These are phyloP conservation scores for Phytophthora pseudosyringae DNA, from an alignment of 352 stramenopile genomes.

Conservation along the genomic window DNA sequence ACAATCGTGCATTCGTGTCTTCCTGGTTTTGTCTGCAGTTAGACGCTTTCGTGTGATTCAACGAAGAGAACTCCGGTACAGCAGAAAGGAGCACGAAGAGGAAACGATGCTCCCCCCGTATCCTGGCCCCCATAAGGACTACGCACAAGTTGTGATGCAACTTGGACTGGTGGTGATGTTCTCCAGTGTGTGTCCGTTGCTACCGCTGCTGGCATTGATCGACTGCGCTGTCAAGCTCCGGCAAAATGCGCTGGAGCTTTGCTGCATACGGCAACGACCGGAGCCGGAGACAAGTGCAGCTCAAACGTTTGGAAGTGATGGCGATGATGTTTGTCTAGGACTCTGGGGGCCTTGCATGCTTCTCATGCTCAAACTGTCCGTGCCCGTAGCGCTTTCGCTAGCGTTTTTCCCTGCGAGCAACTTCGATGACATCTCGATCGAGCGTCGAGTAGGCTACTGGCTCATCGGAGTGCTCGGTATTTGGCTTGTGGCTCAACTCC, in stretches of 20 bases:
- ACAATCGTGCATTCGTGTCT: slow-evolving; percentile 36
- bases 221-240: slow-evolving; percentile 51
- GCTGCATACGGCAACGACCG: slow-evolving; percentile 47
- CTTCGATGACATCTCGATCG: slow-evolving; percentile 21
- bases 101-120: slow-evolving; percentile 33
- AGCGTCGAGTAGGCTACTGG: slow-evolving; percentile 48
- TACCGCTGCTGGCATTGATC: slow-evolving; percentile 46
- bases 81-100: slow-evolving; percentile 11
- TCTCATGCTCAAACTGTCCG: slow-evolving; percentile 42
- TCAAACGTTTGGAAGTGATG: slow-evolving; percentile 7
- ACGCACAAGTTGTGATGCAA: slow-evolving; percentile 49
- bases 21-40: slow-evolving; percentile 21
- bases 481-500: slow-evolving; percentile 42
- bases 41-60: slow-evolving; percentile 13
- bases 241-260: slow-evolving; percentile 52
- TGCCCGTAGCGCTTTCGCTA: slow-evolving; percentile 36
- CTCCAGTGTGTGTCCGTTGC: slow-evolving; percentile 45
- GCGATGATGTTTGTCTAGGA: slow-evolving; percentile 17
- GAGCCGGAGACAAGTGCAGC: slow-evolving; percentile 29
- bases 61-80: slow-evolving; percentile 7
- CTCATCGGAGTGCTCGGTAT: slow-evolving; percentile 35
- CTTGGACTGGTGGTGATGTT: slow-evolving; percentile 57
- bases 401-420: slow-evolving; percentile 45
- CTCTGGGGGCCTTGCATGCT: slow-evolving; percentile 43
- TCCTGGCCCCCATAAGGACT: slow-evolving; percentile 44